These are phyloP conservation scores for Russula dissimulans DNA, from an alignment of 768 basidiomycete species.

Conservation along the genomic window DNA sequence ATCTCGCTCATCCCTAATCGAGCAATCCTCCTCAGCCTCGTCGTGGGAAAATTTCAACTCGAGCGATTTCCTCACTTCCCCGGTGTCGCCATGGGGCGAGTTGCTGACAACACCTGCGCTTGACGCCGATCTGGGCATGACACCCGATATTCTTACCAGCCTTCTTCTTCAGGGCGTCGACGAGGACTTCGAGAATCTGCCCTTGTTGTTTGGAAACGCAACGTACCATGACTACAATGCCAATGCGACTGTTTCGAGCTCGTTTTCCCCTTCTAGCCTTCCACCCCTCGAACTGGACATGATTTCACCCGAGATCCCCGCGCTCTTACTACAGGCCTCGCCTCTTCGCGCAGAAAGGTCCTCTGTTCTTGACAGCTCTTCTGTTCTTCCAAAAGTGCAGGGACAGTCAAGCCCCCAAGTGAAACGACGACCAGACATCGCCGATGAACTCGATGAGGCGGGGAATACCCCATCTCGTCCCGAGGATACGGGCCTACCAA, in stretches of 20 bases:
- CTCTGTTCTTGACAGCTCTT: background rate
- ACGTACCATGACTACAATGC: background rate
- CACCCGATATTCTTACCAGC: conserved; percentile 35
- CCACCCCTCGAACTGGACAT: conserved; percentile 29
- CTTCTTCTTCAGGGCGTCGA: conserved; percentile 31
- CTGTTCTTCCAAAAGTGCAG: background rate
- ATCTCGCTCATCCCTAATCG: background rate
- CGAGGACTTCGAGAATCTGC: conserved; percentile 27
- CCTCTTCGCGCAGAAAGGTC: conserved; percentile 19
- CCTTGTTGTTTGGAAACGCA: conserved; percentile 19
- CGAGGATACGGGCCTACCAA: too few species aligned
- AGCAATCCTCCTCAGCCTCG: conserved; percentile 24
- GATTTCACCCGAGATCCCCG: conserved; percentile 45
- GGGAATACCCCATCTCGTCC: too few species aligned
- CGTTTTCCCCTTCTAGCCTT: conserved; percentile 3
- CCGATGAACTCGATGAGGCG: too few species aligned
- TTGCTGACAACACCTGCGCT: conserved; percentile 37
- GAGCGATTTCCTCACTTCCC: conserved; percentile 39
- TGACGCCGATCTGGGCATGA: conserved; percentile 26
- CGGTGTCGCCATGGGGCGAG: conserved; percentile 39
- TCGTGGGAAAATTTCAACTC: conserved; percentile 32
- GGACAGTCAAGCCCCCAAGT: too few species aligned
- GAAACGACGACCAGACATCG: too few species aligned
- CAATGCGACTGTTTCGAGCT: conserved; percentile 4
- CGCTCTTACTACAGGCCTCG: conserved; percentile 29